Conservation (phyloP, 2,329 filamentous ascomycete species). For the Arthroderma sp. region DNA sequence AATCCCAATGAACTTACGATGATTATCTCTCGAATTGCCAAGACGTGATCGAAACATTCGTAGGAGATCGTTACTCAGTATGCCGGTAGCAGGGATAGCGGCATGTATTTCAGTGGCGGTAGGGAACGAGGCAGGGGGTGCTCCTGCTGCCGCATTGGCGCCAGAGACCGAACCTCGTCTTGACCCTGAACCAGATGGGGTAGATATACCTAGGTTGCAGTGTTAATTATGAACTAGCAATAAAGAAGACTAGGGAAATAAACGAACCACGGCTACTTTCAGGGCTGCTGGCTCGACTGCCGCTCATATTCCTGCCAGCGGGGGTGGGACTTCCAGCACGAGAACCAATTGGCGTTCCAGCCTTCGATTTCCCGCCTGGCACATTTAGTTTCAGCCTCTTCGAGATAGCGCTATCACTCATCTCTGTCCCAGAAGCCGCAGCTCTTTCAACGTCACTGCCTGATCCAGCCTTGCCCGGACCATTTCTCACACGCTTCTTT, state of each 20-base stretch:
- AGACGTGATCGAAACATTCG: slow-evolving; percentile 34
- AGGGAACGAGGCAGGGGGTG: slow-evolving; percentile 23
- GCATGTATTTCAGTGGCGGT: slow-evolving; percentile 37
- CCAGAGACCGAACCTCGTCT: neutral
- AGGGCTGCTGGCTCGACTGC: slow-evolving; percentile 33
- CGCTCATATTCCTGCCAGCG: slow-evolving; percentile 19
- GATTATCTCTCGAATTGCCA: slow-evolving; percentile 32
- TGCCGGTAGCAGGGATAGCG: slow-evolving; percentile 36
- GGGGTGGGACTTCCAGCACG: slow-evolving; percentile 37
- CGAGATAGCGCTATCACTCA: slow-evolving; percentile 34
- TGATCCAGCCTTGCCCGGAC: slow-evolving; percentile 32
- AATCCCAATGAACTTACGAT: slow-evolving; percentile 33
- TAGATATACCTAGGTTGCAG: slow-evolving; percentile 4
- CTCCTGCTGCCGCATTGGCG: slow-evolving; percentile 2
- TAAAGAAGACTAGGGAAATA: neutral
- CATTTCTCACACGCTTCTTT: slow-evolving; percentile 39
- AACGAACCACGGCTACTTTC: slow-evolving; percentile 18
- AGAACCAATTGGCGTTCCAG: slow-evolving; percentile 38
- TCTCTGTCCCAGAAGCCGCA: slow-evolving; percentile 37
- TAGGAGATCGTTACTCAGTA: slow-evolving; percentile 34
- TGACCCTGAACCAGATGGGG: neutral
- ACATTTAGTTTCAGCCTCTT: slow-evolving; percentile 41
- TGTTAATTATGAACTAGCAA: neutral
- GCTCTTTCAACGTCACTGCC: slow-evolving; percentile 46
- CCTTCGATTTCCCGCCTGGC: slow-evolving; percentile 27